Evolutionary conservation across 257 asterid species (phyloP).

Genomic region (Jacaranda copaia): DNA sequence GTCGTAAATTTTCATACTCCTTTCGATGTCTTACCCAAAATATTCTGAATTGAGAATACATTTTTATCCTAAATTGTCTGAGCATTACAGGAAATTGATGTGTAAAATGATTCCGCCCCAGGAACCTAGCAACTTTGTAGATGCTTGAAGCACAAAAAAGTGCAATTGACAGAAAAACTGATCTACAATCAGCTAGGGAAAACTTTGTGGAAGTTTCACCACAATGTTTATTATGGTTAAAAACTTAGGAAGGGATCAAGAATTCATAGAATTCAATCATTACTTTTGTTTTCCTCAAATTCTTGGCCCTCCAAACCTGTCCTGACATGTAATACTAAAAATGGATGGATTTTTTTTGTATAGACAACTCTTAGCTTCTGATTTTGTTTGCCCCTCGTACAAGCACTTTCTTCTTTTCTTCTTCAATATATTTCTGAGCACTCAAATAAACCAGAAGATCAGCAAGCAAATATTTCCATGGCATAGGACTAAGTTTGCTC

Average conservation of each 20-base stretch:
- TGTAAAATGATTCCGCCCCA: neutral
- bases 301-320: slow-evolving; percentile 18
- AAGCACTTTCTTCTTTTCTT: neutral
- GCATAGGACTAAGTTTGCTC: neutral
- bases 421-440: neutral
- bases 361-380: slow-evolving; percentile 5
- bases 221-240: neutral
- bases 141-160: slow-evolving; percentile 10
- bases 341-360: neutral
- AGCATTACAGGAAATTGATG: slow-evolving; percentile 2
- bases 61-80: neutral
- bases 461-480: neutral
- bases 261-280: neutral
- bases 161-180: neutral
- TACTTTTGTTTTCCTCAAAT: neutral
- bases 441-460: slow-evolving; percentile 10
- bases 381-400: neutral
- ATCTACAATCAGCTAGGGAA: neutral
- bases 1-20: neutral
- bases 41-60: slow-evolving; percentile 12
- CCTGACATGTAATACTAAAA: neutral
- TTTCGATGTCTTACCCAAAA: neutral
- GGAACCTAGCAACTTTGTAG: slow-evolving; percentile 4
- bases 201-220: neutral
- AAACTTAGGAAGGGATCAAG: neutral